Conservation (phyloP, 164 flowering plant species). For the Platanus orientalis region DNA sequence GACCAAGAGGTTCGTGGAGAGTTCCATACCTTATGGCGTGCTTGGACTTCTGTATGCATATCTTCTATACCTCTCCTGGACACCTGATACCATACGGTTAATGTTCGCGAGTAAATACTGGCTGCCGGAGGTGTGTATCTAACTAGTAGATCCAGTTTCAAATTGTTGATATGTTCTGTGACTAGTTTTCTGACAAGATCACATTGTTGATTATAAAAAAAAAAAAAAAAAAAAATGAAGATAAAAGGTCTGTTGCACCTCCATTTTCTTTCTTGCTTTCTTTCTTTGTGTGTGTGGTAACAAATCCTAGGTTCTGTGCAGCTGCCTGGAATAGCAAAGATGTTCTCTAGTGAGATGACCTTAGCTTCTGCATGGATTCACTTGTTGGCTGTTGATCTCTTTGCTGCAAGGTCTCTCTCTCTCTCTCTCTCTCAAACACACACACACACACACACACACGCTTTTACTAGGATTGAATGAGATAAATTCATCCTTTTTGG, state of each 20-base stretch:
- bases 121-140: conserved; percentile 84
- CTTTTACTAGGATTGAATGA: conserved; percentile 4
- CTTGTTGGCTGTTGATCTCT: conserved; percentile 77
- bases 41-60: conserved; percentile 47
- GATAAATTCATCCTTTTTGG: too few species aligned
- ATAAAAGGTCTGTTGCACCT: neutral
- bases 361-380: conserved; percentile 98
- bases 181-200: too few species aligned
- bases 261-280: neutral
- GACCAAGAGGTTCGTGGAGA: conserved; percentile 15
- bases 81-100: conserved; percentile 72
- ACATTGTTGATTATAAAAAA: neutral
- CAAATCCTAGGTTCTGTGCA: conserved; percentile 25
- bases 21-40: too few species aligned
- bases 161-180: too few species aligned
- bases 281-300: neutral
- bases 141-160: too few species aligned
- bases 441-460: conserved; percentile 17
- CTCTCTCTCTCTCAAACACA: too few species aligned
- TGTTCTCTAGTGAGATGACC: conserved; percentile 90
- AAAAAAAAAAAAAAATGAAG: too few species aligned
- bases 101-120: conserved; percentile 91
- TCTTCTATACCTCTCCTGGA: conserved; percentile 87
- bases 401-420: conserved; percentile 77
- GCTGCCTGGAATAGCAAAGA: conserved; percentile 75